Evolutionary conservation across 2,329 filamentous ascomycete genomes (phyloP), one percentile per base, ranked within the genome.

Genomic region (Orbilia blumenaviensis): DNA sequence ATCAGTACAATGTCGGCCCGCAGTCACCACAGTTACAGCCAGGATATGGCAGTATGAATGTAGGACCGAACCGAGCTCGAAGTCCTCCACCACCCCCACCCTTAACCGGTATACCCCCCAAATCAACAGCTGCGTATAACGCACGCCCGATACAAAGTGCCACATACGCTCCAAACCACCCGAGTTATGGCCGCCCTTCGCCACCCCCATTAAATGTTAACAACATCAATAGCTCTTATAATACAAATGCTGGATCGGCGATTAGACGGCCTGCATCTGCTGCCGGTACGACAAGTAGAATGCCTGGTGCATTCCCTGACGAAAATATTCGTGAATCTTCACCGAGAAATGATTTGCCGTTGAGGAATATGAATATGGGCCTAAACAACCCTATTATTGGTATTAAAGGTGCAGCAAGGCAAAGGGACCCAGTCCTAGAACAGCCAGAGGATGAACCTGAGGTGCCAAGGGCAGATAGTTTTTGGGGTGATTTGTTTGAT

Each of bases 401-500:
- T 23, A 34, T 77, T 14, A 77, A 77, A 38, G 73, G 66, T 14
- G 68, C 68, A 12, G 68, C 73, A 18, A 62, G 66, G 41, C 73
- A 77, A 27, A 48, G 73, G 34, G 71, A 75, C n/a, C 63, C 62
- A 34, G 66, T 68, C 23, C 18, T 66, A 36, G 73, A 77, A 14
- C 66, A 77, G 32, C 66, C 73, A 23, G 71, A 68, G 9, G 71
- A 75, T 3, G 73, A 77, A 16, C 32, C 60, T 27, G 66, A 69
- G 58, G 16, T 58, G 6, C 60, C 42, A 1, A 66, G 58, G 23
- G 41, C 50, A 7, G 73, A 77, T 61, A 77, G 73, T 34, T 77
- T 68, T 48, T 77, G 73, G 73, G 73, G 73, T 9, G 64, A 77
- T 77, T 23, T 77, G 16, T 77, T 77, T 41, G 60, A 77, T 32